A percentile compares a stretch with the other conserved stretches of the same genome.
phyloP scores from a whole-genome alignment of 208 protist genomes.

The Trypanosoma boissoni region DNA sequence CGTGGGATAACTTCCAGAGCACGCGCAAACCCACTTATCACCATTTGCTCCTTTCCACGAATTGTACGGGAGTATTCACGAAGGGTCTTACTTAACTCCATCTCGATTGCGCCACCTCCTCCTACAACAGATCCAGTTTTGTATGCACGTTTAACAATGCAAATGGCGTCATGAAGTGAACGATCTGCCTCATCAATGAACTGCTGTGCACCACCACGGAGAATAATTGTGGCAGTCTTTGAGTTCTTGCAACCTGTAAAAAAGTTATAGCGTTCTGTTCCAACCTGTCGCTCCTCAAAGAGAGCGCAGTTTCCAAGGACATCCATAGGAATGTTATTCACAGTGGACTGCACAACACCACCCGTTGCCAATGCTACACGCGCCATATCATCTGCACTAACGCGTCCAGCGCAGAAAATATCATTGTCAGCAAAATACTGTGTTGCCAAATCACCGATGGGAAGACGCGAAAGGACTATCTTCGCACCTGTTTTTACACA shows the following conservation, averaged over 20 bases:
- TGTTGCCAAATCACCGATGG: constrained; percentile 99
- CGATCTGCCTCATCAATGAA: constrained; percentile 99
- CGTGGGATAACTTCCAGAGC: constrained; percentile 99
- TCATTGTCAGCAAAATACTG: constrained; percentile 99
- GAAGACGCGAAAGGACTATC: constrained; percentile 97
- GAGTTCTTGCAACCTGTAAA: constrained; percentile 97
- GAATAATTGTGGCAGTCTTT: constrained; percentile 92
- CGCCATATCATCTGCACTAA: constrained; percentile 95
- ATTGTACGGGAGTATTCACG: constrained; percentile 97
- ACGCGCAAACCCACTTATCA: constrained; percentile 98
- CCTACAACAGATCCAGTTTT: constrained; percentile 98
- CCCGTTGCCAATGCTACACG: constrained; percentile 97
- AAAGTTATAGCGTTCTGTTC: constrained; percentile 98
- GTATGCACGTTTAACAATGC: constrained; percentile 97
- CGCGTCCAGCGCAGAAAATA: constrained; percentile 99
- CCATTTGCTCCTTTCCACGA: constrained; percentile 98
- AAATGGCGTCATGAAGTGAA: constrained; percentile 99
- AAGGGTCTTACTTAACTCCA: constrained; percentile 98
- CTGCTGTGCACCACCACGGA: constrained; percentile 98
- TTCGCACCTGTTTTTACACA: constrained; percentile 98
- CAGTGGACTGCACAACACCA: constrained; percentile 96
- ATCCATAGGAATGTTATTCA: constrained; percentile 92
- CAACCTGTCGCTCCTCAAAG: constrained; percentile 99
- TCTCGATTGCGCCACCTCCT: constrained; percentile 99
- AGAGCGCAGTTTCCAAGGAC: constrained; percentile 95